Base-by-base conservation (phyloP, 2,329 filamentous ascomycete genomes). In the Epichloe scottii region DNA sequence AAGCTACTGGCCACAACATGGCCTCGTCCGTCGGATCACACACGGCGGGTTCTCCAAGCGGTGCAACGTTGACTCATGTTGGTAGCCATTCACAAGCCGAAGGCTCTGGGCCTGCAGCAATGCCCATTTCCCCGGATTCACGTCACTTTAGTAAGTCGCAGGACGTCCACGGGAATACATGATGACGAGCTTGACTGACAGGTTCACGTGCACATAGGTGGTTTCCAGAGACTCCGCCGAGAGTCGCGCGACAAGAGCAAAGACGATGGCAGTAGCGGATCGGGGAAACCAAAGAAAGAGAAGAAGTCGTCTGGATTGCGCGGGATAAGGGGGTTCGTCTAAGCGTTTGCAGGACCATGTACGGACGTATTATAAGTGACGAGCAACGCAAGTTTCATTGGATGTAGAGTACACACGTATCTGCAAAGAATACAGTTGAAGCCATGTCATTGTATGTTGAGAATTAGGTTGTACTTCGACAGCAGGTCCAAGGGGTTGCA, bases 171-270 rank as follows among this genome's bases (percentile, higher is more conserved):
- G 30, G 30, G 30, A 30, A 30, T 30, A 4, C 3, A 48, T 55
- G 42, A 52, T 56, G 43, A 54, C 30, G 15, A 33, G 35, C 35
- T 38, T 41, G 37, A 57, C 58, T 46, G 57, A 58, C 43, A 59
- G 12, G 15, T 8, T 10, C 4, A 30, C 17, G 21, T 15, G 17
- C 30, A 15, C 30, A 26, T 51, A 72, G 75, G 74, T 17, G 72
- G 73, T 21, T 65, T 74, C 8, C 73, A 75, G 55, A 76, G 68
- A 33, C 61, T 69, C 1, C 70, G 71, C 3, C 73, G 77, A 56
- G 73, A 78, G 30, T 60, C 59, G 10, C 77, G 76, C 54, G 72
- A 75, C 35, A 74, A 73, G 55, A 66, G 65, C 44, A 66, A 66
- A 39, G 70, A 74, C 5, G 72, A 74, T 11, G 57, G 51, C 66